Conservation (phyloP, 192 early-diverging fungal genomes). For the Backusella tuberculispora region DNA sequence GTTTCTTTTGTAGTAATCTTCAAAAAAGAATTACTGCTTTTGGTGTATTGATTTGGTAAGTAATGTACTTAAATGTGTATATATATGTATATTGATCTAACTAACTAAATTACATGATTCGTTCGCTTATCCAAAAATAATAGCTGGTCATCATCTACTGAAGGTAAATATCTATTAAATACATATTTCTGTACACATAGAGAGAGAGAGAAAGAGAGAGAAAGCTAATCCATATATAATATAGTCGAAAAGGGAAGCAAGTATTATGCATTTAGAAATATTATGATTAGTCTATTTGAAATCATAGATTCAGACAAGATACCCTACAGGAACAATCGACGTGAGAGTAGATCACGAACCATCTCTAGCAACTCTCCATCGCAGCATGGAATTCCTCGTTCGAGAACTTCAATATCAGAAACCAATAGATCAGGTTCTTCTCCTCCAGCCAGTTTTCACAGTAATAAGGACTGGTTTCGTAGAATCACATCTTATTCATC, state of each 20-base stretch:
- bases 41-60: conserved; percentile 42
- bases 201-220: background rate
- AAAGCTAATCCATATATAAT: background rate
- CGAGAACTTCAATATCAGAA: background rate
- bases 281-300: conserved; percentile 50
- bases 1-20: conserved; percentile 51
- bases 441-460: background rate
- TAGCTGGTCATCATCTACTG: conserved; percentile 40
- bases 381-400: background rate
- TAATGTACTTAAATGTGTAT: background rate
- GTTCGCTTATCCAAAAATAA: background rate
- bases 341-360: background rate
- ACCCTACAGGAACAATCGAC: conserved; percentile 32
- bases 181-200: background rate
- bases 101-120: background rate
- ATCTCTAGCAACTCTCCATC: background rate
- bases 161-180: conserved; percentile 26
- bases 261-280: conserved; percentile 47
- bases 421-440: background rate
- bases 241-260: conserved; percentile 54
- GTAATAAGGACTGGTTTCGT: conserved; percentile 8
- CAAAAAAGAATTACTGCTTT: conserved; percentile 32
- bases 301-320: conserved; percentile 47
- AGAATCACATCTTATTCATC: background rate
- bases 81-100: background rate